Evolutionary conservation across 495 filamentous ascomycete genomes (phyloP).

Genomic region (Penicillium pulvis): DNA sequence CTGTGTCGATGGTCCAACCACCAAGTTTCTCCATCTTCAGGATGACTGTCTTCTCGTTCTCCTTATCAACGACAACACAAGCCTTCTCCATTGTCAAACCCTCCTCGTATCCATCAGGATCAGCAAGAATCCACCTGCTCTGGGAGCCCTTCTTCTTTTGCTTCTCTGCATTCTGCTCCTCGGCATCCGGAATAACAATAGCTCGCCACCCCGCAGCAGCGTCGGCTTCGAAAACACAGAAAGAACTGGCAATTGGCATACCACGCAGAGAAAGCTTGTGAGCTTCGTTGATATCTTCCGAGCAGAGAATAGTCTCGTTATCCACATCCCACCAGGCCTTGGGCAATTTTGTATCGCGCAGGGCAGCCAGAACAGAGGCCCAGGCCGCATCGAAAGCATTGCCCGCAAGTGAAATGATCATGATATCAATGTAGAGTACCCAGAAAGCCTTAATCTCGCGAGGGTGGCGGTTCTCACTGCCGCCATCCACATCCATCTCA

Average conservation of each 20-base stretch:
- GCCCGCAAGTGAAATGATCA: conserved; percentile 88
- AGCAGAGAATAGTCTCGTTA: conserved; percentile 74
- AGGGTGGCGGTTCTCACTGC: conserved; percentile 16
- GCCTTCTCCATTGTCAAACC: conserved; percentile 71
- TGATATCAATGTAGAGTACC: conserved; percentile 89
- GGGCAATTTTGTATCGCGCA: conserved; percentile 78
- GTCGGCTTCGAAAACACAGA: conserved; percentile 71
- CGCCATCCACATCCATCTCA: conserved; percentile 46
- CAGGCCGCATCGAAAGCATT: conserved; percentile 90
- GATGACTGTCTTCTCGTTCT: conserved; percentile 57
- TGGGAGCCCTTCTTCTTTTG: conserved; percentile 43
- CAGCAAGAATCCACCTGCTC: conserved; percentile 74
- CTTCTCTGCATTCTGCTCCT: conserved; percentile 36
- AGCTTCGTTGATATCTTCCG: conserved; percentile 52
- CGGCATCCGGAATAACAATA: conserved; percentile 42
- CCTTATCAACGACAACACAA: conserved; percentile 70
- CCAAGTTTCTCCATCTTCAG: conserved; percentile 78
- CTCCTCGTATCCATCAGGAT: conserved; percentile 92
- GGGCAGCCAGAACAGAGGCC: conserved; percentile 79
- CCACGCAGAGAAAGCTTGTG: conserved; percentile 54
- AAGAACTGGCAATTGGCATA: conserved; percentile 71
- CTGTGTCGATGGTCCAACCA: conserved; percentile 61
- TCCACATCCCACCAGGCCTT: conserved; percentile 85
- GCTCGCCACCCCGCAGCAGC: conserved; percentile 47
- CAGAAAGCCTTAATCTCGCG: conserved; percentile 80